Conservation (phyloP, 1,284 basidiomycete genomes). For the Puccinia coronata region DNA sequence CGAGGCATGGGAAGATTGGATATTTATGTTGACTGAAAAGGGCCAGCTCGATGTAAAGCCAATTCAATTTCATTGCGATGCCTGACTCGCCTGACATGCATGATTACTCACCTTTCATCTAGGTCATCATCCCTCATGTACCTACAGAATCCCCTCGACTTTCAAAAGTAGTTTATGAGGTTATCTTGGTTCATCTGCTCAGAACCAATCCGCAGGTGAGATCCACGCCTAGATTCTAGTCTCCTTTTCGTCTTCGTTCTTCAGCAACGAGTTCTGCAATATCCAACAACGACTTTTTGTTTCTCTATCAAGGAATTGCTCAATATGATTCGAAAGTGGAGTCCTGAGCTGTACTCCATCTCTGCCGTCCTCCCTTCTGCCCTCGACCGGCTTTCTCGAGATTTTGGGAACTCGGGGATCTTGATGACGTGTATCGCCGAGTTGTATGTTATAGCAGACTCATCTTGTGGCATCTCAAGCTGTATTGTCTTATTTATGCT, state of each 20-base stretch:
- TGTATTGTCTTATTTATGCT: constrained; percentile 35
- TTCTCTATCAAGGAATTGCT: constrained; percentile 67
- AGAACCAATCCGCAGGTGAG: constrained; percentile 72
- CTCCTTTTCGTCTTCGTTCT: neutral
- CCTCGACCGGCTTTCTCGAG: constrained; percentile 73
- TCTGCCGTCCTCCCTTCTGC: constrained; percentile 82
- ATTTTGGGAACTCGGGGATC: constrained; percentile 64
- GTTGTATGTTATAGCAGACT: constrained; percentile 64
- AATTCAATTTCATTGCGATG: neutral
- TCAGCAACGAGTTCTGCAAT: constrained; percentile 8
- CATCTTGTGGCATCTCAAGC: neutral
- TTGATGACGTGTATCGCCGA: constrained; percentile 92
- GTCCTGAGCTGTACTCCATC: constrained; percentile 84
- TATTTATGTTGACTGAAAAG: constrained; percentile 84
- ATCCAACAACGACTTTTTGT: neutral
- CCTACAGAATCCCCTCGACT: constrained; percentile 80
- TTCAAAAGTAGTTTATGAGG: constrained; percentile 84
- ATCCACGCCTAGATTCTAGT: constrained; percentile 9
- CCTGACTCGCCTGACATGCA: neutral
- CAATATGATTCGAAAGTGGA: constrained; percentile 82
- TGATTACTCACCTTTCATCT: constrained; percentile 52
- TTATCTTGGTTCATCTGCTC: constrained; percentile 86
- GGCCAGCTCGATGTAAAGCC: constrained; percentile 70
- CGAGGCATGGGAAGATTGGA: constrained; percentile 90
- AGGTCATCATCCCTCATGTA: constrained; percentile 85